A percentile compares a stretch with the other conserved stretches of the same genome.
Conservation (phyloP, 2,329 filamentous ascomycete species). For the Rhytidhysteron rufulum region DNA sequence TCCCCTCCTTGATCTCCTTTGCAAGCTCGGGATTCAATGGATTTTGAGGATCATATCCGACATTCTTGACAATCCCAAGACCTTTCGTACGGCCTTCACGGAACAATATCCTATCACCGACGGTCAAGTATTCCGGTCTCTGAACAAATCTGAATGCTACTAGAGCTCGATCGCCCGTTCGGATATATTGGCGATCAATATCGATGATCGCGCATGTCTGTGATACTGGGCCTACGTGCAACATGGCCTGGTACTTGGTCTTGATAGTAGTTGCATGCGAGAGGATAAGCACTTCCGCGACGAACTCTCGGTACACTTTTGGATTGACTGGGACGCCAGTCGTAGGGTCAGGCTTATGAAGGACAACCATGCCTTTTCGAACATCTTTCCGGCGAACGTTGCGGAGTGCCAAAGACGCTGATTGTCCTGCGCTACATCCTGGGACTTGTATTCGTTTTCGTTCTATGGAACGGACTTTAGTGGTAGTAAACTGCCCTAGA, state of each 20-base stretch:
- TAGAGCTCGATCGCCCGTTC: constrained; percentile 87
- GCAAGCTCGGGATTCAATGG: constrained; percentile 35
- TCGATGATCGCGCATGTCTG: constrained; percentile 98
- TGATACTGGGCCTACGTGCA: constrained; percentile 90
- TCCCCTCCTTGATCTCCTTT: constrained; percentile 1
- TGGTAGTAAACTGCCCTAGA: constrained; percentile 82
- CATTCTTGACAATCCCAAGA: constrained; percentile 84
- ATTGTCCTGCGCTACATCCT: constrained; percentile 85
- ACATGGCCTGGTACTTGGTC: constrained; percentile 94
- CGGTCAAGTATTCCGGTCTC: constrained; percentile 83
- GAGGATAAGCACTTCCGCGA: constrained; percentile 81
- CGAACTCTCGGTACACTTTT: constrained; percentile 50
- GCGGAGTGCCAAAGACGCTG: constrained; percentile 85
- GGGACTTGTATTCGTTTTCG: constrained; percentile 88
- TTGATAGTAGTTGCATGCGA: constrained; percentile 97
- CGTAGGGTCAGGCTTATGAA: constrained; percentile 63
- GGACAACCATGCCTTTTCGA: constrained; percentile 94
- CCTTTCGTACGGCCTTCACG: constrained; percentile 94
- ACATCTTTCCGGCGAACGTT: constrained; percentile 87
- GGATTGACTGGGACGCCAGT: constrained; percentile 40
- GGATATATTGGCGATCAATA: constrained; percentile 91
- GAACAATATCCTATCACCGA: constrained; percentile 87
- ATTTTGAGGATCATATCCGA: constrained; percentile 73
- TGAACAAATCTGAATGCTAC: constrained; percentile 96
- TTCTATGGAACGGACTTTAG: constrained; percentile 87